Conservation (phyloP, 1,139 yeast species). For the Diutina mesorugosa region DNA sequence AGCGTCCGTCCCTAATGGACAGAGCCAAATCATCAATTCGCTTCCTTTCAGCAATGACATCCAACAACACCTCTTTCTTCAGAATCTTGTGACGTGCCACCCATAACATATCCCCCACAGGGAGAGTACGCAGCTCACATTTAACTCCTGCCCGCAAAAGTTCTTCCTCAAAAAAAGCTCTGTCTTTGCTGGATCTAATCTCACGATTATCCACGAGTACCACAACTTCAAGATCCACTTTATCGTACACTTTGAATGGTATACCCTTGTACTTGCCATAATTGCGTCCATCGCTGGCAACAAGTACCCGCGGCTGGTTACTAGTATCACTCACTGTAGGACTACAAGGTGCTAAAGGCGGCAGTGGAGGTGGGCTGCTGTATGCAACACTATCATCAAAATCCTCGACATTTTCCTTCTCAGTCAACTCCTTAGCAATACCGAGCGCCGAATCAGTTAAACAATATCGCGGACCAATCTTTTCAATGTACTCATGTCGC, state of each 20-base stretch:
- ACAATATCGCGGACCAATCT: constrained; percentile 42
- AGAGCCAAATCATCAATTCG: constrained; percentile 72
- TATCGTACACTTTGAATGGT: constrained; percentile 25
- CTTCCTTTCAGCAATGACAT: constrained; percentile 79
- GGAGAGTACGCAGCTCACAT: constrained; percentile 43
- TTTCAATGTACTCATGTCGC: constrained; percentile 47
- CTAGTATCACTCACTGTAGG: constrained; percentile 7
- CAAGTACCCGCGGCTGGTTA: neutral
- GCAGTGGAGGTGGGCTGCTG: constrained; percentile 1
- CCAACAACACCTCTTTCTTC: constrained; percentile 54
- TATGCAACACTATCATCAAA: constrained; percentile 11
- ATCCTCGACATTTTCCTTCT: constrained; percentile 26
- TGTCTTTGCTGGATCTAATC: constrained; percentile 43
- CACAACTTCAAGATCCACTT: constrained; percentile 38
- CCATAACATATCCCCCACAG: constrained; percentile 89
- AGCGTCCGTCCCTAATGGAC: constrained; percentile 83
- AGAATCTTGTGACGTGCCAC: constrained; percentile 55
- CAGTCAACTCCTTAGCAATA: constrained; percentile 46
- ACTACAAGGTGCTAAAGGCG: constrained; percentile 3
- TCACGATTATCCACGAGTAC: constrained; percentile 78
- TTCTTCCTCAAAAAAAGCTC: constrained; percentile 50
- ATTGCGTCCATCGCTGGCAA: neutral
- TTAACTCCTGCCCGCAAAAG: constrained; percentile 37
- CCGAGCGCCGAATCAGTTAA: constrained; percentile 65
- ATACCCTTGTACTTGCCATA: constrained; percentile 7